Conservation (phyloP, 305 asterid genomes). For the Stenogyne calaminthoides region DNA sequence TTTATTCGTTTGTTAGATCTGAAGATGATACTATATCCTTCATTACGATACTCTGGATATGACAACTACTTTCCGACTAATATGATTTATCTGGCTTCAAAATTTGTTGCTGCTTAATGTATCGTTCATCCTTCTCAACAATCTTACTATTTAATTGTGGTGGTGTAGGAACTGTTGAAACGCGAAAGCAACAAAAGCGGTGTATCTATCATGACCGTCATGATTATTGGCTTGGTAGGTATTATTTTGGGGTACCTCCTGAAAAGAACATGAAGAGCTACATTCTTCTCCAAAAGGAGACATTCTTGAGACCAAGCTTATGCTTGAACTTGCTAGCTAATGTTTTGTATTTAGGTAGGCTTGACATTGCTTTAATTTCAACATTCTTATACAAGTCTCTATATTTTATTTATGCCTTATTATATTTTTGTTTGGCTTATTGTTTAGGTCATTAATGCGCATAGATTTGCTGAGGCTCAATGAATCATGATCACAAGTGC, state of each 20-base stretch:
- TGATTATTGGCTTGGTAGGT: constrained; percentile 65
- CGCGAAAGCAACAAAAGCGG: constrained; percentile 56
- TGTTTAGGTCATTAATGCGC: not conserved
- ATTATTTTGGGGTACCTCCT: constrained; percentile 58
- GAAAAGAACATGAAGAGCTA: constrained; percentile 45
- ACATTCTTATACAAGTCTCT: constrained; percentile 22
- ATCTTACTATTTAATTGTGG: not conserved
- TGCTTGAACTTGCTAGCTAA: constrained; percentile 13
- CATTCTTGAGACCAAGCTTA: constrained; percentile 13
- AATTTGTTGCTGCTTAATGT: not conserved
- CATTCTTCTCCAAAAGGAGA: not conserved
- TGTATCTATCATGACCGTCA: constrained; percentile 48
- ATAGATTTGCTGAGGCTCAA: not conserved
- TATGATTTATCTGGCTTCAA: not conserved
- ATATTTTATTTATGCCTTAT: not conserved
- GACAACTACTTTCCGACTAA: not conserved
- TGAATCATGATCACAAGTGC: not conserved
- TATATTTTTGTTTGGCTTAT: not conserved
- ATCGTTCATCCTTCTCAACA: not conserved
- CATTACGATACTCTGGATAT: not conserved
- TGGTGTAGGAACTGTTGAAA: constrained; percentile 59
- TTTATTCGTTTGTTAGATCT: not conserved
- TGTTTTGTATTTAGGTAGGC: constrained; percentile 25
- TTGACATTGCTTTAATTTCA: constrained; percentile 2
- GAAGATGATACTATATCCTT: not conserved